These are phyloP conservation scores for Cryphonectria nitschkei DNA, from an alignment of 2,329 filamentous ascomycete genomes.

Conservation along the genomic window DNA sequence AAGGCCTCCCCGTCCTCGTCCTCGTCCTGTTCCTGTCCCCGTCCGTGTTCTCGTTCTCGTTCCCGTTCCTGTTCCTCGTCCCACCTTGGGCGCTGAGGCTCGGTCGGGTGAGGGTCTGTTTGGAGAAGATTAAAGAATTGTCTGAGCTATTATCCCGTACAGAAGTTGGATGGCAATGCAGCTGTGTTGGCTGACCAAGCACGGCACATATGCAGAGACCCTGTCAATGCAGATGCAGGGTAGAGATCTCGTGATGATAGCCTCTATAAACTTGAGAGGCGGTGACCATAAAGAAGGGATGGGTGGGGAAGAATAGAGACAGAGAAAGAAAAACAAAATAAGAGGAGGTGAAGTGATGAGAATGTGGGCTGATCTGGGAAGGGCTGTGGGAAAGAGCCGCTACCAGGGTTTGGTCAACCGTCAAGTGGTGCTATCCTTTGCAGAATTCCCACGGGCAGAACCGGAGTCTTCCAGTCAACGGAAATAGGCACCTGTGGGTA, in stretches of 20 bases:
- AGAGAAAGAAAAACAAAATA: background rate
- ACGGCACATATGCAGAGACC: conserved; percentile 2
- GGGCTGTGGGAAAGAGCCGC: background rate
- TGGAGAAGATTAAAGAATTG: background rate
- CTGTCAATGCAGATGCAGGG: background rate
- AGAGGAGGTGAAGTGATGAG: background rate
- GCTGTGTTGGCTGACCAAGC: background rate
- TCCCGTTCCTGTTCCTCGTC: background rate
- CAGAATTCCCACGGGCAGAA: background rate
- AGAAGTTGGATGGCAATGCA: background rate
- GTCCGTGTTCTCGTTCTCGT: background rate
- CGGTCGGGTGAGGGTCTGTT: background rate
- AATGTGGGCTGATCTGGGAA: conserved; percentile 12
- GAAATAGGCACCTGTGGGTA: background rate
- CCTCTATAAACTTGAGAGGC: background rate
- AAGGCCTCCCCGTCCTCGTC: background rate
- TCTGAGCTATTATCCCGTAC: background rate
- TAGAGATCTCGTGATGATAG: conserved; percentile 2
- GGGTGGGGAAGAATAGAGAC: background rate
- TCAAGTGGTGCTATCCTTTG: background rate
- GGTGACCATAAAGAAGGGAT: background rate
- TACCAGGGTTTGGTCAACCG: background rate
- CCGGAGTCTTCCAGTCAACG: background rate
- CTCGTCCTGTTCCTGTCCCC: background rate
- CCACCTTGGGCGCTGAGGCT: background rate